A percentile compares a stretch with the other conserved stretches of the same genome.
Evolutionary conservation across 495 filamentous ascomycete species (phyloP).

Genomic region (Neurospora tetraspora): DNA sequence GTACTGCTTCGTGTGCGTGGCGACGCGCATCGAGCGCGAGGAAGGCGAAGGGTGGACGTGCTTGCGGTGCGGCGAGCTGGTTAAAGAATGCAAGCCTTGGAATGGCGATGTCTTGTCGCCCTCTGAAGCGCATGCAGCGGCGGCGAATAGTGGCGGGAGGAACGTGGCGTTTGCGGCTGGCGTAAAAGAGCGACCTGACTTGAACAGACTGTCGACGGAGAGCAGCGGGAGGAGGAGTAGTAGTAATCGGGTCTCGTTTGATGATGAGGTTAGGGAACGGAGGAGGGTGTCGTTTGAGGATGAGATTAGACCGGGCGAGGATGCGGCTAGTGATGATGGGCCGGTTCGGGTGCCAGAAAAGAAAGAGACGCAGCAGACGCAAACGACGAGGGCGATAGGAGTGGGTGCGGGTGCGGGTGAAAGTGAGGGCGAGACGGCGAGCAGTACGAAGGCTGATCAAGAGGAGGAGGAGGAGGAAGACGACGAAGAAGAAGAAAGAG

Average conservation of each 20-base stretch:
- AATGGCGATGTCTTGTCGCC: slow-evolving; percentile 71
- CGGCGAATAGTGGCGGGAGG: slow-evolving; percentile 32
- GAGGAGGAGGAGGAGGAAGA: neutral
- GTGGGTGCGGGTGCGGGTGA: neutral
- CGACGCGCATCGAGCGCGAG: slow-evolving; percentile 77
- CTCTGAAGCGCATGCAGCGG: slow-evolving; percentile 37
- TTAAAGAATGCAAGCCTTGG: slow-evolving; percentile 91
- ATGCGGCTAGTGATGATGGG: neutral
- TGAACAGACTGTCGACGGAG: neutral
- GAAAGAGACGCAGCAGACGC: neutral
- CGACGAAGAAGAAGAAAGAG: neutral
- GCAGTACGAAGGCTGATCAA: neutral
- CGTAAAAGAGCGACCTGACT: slow-evolving; percentile 16
- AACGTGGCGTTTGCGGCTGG: slow-evolving; percentile 63
- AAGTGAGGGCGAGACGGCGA: neutral
- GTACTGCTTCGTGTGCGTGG: slow-evolving; percentile 97
- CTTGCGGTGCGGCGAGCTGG: slow-evolving; percentile 73
- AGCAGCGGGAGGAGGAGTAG: slow-evolving; percentile 4
- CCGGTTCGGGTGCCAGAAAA: neutral
- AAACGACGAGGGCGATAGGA: neutral
- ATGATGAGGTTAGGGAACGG: neutral
- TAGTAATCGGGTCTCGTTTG: neutral
- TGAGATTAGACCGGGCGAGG: neutral
- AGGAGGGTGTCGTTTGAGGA: neutral
- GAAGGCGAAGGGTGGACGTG: slow-evolving; percentile 97